phyloP scores from a whole-genome alignment of 768 basidiomycete genomes.

The Kwoniella mangroviensis region DNA sequence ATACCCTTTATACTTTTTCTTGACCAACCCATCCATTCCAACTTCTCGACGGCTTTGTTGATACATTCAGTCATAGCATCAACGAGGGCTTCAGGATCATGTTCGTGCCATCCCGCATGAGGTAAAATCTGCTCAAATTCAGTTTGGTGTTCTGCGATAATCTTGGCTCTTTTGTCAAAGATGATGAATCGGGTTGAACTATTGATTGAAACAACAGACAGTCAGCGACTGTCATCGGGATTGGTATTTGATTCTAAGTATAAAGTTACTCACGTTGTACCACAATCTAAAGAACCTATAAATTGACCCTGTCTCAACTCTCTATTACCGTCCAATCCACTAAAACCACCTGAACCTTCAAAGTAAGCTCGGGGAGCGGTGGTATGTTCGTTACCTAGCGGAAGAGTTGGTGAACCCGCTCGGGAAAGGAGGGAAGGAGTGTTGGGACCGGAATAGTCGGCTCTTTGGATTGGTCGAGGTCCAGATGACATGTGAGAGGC shows the following conservation, averaged over 20 bases:
- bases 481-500: slow-evolving; percentile 35
- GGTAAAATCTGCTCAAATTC: slow-evolving; percentile 96
- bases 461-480: slow-evolving; percentile 38
- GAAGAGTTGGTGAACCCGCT: slow-evolving; percentile 54
- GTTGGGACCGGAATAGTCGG: slow-evolving; percentile 37
- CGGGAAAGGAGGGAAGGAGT: slow-evolving; percentile 52
- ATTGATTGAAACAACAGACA: slow-evolving; percentile 8
- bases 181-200: slow-evolving; percentile 91
- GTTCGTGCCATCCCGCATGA: slow-evolving; percentile 95
- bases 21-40: slow-evolving; percentile 77
- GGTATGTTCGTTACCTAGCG: slow-evolving; percentile 42
- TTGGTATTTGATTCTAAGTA: no score
- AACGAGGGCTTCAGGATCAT: slow-evolving; percentile 83
- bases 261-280: slow-evolving; percentile 74
- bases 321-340: slow-evolving; percentile 28
- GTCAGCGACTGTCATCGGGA: neutral
- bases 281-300: slow-evolving; percentile 90
- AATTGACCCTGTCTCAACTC: slow-evolving; percentile 64
- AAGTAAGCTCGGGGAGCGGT: slow-evolving; percentile 26
- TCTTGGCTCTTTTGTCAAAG: slow-evolving; percentile 83
- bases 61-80: slow-evolving; percentile 65
- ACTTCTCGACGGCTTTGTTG: slow-evolving; percentile 68
- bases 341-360: slow-evolving; percentile 38
- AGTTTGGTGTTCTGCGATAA: slow-evolving; percentile 83
- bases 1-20: slow-evolving; percentile 86